phyloP scores from a whole-genome alignment of 2,329 filamentous ascomycete genomes.

The Coniochaeta hoffmannii region DNA sequence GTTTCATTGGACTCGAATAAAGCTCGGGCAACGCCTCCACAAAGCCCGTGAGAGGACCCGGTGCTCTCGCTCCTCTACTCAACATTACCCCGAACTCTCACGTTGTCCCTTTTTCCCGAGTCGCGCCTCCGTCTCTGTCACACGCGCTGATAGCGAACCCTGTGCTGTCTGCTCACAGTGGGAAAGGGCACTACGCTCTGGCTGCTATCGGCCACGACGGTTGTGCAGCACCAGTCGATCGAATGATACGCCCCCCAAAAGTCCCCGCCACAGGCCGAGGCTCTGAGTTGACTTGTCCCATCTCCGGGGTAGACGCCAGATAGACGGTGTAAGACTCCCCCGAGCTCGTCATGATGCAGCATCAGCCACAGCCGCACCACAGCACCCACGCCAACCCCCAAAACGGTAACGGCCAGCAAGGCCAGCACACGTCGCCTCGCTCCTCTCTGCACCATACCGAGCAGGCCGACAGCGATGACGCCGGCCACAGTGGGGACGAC shows the following conservation, averaged over 20 bases:
- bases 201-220: neutral
- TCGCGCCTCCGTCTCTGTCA: neutral
- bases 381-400: constrained; percentile 9
- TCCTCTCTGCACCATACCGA: constrained; percentile 14
- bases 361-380: constrained; percentile 2
- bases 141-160: constrained; percentile 3
- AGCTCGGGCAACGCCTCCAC: neutral
- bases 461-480: constrained; percentile 41
- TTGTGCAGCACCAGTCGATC: neutral
- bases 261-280: neutral
- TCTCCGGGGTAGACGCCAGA: neutral
- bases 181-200: neutral
- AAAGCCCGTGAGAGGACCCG: neutral
- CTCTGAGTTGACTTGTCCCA: neutral
- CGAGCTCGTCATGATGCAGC: constrained; percentile 18
- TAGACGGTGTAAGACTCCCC: constrained; percentile 1
- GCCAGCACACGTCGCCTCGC: constrained; percentile 9
- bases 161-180: neutral
- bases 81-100: constrained; percentile 37
- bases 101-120: neutral
- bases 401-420: constrained; percentile 12
- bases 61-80: constrained; percentile 26
- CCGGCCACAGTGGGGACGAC: constrained; percentile 37
- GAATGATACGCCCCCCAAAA: neutral
- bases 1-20: neutral